Evolutionary conservation across 257 asterid genomes (phyloP).

Genomic region (Jacaranda copaia): DNA sequence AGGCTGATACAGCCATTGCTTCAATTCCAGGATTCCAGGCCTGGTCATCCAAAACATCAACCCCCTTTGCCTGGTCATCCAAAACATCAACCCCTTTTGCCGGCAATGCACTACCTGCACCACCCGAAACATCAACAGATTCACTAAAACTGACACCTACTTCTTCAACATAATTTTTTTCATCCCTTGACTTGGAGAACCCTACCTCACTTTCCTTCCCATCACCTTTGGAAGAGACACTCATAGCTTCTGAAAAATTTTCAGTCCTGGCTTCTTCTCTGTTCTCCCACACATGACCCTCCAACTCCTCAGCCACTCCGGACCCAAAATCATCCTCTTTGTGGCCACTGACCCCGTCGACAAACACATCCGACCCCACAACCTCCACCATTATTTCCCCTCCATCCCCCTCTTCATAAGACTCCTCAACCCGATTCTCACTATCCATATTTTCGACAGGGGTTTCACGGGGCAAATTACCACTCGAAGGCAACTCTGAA

Average conservation of each 20-base stretch:
- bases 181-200: constrained; percentile 32
- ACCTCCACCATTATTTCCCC: constrained; percentile 85
- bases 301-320: constrained; percentile 43
- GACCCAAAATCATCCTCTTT: constrained; percentile 46
- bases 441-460: constrained; percentile 40
- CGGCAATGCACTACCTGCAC: constrained; percentile 32
- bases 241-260: constrained; percentile 34
- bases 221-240: constrained; percentile 35
- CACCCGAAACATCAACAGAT: constrained; percentile 36
- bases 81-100: constrained; percentile 37
- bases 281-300: constrained; percentile 37
- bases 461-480: constrained; percentile 43
- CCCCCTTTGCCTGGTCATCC: constrained; percentile 37
- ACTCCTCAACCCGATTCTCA: constrained; percentile 51
- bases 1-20: constrained; percentile 36
- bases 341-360: constrained; percentile 69
- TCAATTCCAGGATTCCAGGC: constrained; percentile 53
- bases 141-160: constrained; percentile 31
- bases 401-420: constrained; percentile 55
- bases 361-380: constrained; percentile 84
- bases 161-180: constrained; percentile 35
- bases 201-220: constrained; percentile 36
- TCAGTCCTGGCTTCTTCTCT: constrained; percentile 36
- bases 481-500: constrained; percentile 47
- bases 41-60: constrained; percentile 43